Percentiles rank a stretch among this genome's conserved stretches.
These are phyloP conservation scores for Brasilioporus rufonigricans DNA, from an alignment of 768 basidiomycete genomes.

Conservation along the genomic window DNA sequence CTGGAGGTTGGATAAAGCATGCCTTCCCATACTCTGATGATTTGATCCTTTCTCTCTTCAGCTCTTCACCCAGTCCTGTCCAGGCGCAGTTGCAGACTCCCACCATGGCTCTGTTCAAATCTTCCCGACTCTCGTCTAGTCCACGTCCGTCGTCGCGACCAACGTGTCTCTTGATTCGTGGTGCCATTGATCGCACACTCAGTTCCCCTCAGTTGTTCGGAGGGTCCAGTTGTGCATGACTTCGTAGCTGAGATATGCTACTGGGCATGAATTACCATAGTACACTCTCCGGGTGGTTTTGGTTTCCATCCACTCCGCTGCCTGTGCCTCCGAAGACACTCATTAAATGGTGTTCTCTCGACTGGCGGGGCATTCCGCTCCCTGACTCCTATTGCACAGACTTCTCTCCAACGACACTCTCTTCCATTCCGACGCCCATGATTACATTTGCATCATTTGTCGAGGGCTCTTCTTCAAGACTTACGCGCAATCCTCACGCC, in stretches of 20 bases:
- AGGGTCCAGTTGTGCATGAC: conserved; percentile 11
- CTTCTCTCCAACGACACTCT: background rate
- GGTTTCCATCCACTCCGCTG: background rate
- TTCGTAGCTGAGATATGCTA: background rate
- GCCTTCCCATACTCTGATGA: too few relatives aligned
- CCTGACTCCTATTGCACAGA: background rate
- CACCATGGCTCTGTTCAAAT: background rate
- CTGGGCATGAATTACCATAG: conserved; percentile 1
- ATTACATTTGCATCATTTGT: conserved; percentile 3
- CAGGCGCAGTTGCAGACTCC: background rate
- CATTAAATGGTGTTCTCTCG: conserved; percentile 18
- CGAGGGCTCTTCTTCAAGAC: conserved; percentile 5
- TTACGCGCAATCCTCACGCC: background rate
- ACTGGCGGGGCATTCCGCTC: conserved; percentile 1
- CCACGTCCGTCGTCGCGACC: background rate
- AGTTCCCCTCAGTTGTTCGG: background rate
- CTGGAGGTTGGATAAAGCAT: too few relatives aligned
- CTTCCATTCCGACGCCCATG: conserved; percentile 11
- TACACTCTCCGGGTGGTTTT: conserved; percentile 8
- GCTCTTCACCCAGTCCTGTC: too few relatives aligned
- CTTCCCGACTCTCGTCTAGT: background rate
- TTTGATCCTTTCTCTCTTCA: background rate
- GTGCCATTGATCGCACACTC: background rate
- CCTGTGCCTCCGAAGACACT: background rate
- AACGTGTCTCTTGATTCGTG: background rate